Percentiles rank a stretch among this genome's conserved stretches.
These are phyloP conservation scores for Talaromyces verruculosus DNA, from an alignment of 2,329 filamentous ascomycete genomes.

Conservation along the genomic window DNA sequence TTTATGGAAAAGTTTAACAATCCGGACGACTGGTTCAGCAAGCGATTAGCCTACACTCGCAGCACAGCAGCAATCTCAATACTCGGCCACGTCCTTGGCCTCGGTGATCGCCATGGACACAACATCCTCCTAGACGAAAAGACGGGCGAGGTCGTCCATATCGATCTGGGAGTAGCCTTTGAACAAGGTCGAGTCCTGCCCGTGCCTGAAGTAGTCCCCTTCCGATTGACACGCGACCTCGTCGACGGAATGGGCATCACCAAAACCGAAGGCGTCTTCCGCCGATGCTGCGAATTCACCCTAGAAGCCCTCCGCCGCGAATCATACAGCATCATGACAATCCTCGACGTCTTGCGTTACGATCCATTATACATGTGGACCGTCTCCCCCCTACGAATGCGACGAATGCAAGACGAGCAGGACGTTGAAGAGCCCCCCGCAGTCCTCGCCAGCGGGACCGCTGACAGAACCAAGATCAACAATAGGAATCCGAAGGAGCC, in stretches of 20 bases:
- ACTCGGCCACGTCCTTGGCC: slow-evolving; percentile 84
- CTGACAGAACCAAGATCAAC: background rate
- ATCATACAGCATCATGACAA: slow-evolving; percentile 96
- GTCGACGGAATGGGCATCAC: slow-evolving; percentile 97
- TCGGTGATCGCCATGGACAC: slow-evolving; percentile 93
- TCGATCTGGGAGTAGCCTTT: slow-evolving; percentile 94
- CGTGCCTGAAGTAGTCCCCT: slow-evolving; percentile 92
- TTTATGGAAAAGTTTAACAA: slow-evolving; percentile 93
- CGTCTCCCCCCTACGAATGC: slow-evolving; percentile 68
- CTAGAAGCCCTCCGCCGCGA: slow-evolving; percentile 93
- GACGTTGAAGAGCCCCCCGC: slow-evolving; percentile 42
- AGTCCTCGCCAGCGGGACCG: slow-evolving; percentile 2
- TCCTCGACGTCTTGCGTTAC: slow-evolving; percentile 95
- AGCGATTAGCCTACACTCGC: slow-evolving; percentile 84
- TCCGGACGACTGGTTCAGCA: slow-evolving; percentile 93
- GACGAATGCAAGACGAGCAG: slow-evolving; percentile 63
- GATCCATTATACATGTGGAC: slow-evolving; percentile 97
- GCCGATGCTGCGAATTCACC: slow-evolving; percentile 97
- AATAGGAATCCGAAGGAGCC: slow-evolving; percentile 47
- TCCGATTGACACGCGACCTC: slow-evolving; percentile 88
- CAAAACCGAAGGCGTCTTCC: slow-evolving; percentile 91
- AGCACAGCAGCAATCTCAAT: slow-evolving; percentile 95
- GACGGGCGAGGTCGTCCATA: slow-evolving; percentile 92
- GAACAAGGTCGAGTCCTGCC: slow-evolving; percentile 94
- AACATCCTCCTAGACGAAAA: slow-evolving; percentile 91